phyloP scores from a whole-genome alignment of 768 basidiomycete genomes.

The Clathrus columnatus region DNA sequence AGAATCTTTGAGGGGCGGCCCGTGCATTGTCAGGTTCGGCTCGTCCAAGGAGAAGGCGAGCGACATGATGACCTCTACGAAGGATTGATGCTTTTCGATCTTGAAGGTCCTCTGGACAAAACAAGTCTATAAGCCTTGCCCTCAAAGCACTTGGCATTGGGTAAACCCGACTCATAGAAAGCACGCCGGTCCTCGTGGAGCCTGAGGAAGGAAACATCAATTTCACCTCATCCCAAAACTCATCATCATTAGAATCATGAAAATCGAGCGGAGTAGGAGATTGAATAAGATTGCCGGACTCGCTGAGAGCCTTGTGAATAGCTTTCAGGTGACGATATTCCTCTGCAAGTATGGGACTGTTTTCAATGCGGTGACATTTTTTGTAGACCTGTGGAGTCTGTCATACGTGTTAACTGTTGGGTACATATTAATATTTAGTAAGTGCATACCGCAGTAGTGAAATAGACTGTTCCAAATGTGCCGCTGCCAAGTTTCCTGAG shows the following conservation, averaged over 20 bases:
- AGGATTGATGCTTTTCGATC: background rate
- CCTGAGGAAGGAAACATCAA: no score
- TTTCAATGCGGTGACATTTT: background rate
- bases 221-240: background rate
- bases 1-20: no score
- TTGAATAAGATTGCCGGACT: background rate
- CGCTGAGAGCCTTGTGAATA: background rate
- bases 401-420: no score
- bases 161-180: background rate
- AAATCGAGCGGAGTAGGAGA: background rate
- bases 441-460: no score
- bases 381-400: background rate
- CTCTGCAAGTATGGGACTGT: background rate
- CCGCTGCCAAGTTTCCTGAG: no score
- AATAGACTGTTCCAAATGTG: no score
- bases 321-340: background rate
- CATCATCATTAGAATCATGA: no score
- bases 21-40: no score
- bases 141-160: background rate
- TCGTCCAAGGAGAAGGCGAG: background rate
- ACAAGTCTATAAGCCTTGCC: background rate
- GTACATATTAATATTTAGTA: no score
- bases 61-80: background rate
- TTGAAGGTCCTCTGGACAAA: background rate
- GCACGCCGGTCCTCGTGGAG: background rate